These are phyloP conservation scores for Backusella tuberculispora DNA, from an alignment of 192 early-diverging fungal species.

Conservation along the genomic window DNA sequence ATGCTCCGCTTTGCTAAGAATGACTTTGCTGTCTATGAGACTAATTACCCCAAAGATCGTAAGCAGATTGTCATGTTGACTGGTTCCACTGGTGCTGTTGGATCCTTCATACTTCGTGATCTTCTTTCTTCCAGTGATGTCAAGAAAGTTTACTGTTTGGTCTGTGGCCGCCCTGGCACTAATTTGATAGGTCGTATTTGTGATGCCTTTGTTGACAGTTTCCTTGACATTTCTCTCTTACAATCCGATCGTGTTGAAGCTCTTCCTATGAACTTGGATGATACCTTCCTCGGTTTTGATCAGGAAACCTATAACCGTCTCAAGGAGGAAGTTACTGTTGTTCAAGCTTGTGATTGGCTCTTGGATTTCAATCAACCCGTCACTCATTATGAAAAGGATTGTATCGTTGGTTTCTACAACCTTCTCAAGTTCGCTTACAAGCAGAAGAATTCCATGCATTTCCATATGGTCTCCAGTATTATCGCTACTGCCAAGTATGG, in stretches of 20 bases:
- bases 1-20: conserved; percentile 16
- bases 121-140: conserved; percentile 24
- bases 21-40: conserved; percentile 12
- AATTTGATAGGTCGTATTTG: conserved; percentile 21
- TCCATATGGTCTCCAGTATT: conserved; percentile 37
- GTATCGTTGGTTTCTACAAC: conserved; percentile 36
- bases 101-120: conserved; percentile 26
- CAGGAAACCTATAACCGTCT: conserved; percentile 28
- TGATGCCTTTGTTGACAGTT: conserved; percentile 25
- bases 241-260: conserved; percentile 19
- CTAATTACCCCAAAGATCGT: neutral
- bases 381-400: conserved; percentile 32
- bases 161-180: conserved; percentile 28
- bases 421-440: conserved; percentile 34
- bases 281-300: conserved; percentile 32
- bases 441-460: conserved; percentile 19
- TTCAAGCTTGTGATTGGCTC: conserved; percentile 40
- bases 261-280: conserved; percentile 29
- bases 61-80: conserved; percentile 39
- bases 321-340: conserved; percentile 32
- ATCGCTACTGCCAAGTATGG: conserved; percentile 24
- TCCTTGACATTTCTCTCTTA: conserved; percentile 24
- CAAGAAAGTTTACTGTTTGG: conserved; percentile 36
- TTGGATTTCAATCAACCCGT: conserved; percentile 44
- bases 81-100: conserved; percentile 43